A percentile compares a stretch with the other conserved stretches of the same genome.
These are phyloP conservation scores for Euphrasia confusa DNA, from an alignment of 257 asterid genomes.

Conservation along the genomic window DNA sequence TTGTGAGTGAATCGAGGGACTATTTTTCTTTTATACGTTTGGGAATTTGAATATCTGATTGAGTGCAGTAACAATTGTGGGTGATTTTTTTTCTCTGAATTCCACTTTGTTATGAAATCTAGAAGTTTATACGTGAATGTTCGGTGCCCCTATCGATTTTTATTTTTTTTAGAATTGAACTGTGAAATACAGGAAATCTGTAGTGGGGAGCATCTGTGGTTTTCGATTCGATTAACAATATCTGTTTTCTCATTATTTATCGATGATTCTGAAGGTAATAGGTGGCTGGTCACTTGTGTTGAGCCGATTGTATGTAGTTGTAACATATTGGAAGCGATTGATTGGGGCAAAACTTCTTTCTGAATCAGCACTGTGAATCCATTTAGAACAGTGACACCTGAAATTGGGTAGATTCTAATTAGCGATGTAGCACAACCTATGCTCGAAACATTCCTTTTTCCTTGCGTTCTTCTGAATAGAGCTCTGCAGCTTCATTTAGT, in stretches of 20 bases:
- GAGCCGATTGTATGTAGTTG: background rate
- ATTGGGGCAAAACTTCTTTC: background rate
- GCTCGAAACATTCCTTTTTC: background rate
- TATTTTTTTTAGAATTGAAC: too few relatives aligned
- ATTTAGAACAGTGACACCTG: background rate
- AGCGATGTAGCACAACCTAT: background rate
- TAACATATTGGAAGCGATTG: background rate
- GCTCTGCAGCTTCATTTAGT: background rate
- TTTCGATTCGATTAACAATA: background rate
- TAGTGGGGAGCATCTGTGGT: background rate
- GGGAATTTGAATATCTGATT: background rate
- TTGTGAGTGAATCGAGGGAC: constrained; percentile 12
- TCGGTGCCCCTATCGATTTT: too few relatives aligned
- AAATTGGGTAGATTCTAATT: background rate
- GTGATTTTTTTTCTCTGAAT: too few relatives aligned
- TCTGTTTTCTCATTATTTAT: background rate
- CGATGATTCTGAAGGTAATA: background rate
- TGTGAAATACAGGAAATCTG: too few relatives aligned
- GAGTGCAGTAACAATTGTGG: background rate
- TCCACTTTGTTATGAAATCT: too few relatives aligned
- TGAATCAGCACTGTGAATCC: background rate
- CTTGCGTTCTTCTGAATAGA: background rate
- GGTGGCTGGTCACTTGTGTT: background rate
- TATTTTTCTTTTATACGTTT: background rate
- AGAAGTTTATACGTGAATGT: too few relatives aligned